Evolutionary conservation across 2,329 filamentous ascomycete genomes (phyloP).

Genomic region (Aspergillus tanneri): DNA sequence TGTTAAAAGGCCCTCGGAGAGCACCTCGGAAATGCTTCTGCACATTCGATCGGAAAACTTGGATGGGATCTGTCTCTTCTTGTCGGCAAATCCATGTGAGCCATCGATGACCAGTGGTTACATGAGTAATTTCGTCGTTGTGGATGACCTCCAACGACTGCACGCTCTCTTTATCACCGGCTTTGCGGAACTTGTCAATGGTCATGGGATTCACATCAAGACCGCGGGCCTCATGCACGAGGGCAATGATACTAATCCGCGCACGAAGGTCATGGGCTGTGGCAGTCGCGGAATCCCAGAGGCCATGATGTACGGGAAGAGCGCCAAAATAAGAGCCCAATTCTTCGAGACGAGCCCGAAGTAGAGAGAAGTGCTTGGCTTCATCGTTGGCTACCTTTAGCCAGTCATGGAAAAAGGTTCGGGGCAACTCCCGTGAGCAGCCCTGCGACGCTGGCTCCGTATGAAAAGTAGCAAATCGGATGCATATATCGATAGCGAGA

Average conservation of each 20-base stretch:
- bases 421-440: slow-evolving; percentile 34
- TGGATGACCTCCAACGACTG: slow-evolving; percentile 46
- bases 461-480: slow-evolving; percentile 47
- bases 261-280: slow-evolving; percentile 48
- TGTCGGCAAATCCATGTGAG: slow-evolving; percentile 49
- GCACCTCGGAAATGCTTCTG: slow-evolving; percentile 44
- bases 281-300: slow-evolving; percentile 47
- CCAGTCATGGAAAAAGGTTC: slow-evolving; percentile 51
- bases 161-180: slow-evolving; percentile 45
- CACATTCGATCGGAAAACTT: slow-evolving; percentile 48
- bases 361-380: slow-evolving; percentile 50
- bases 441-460: slow-evolving; percentile 28
- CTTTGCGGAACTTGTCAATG: slow-evolving; percentile 48
- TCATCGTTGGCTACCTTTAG: slow-evolving; percentile 51
- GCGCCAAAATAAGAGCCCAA: slow-evolving; percentile 48
- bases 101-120: slow-evolving; percentile 51
- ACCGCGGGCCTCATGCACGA: slow-evolving; percentile 51
- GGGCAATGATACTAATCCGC: slow-evolving; percentile 48
- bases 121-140: slow-evolving; percentile 52
- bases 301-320: slow-evolving; percentile 47
- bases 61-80: slow-evolving; percentile 47
- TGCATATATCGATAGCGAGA: slow-evolving; percentile 49
- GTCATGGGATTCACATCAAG: slow-evolving; percentile 51
- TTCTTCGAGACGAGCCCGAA: slow-evolving; percentile 47
- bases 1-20: slow-evolving; percentile 48